Base-by-base conservation (phyloP, 1,139 yeast genomes). In the Zygoascus hellenicus region DNA sequence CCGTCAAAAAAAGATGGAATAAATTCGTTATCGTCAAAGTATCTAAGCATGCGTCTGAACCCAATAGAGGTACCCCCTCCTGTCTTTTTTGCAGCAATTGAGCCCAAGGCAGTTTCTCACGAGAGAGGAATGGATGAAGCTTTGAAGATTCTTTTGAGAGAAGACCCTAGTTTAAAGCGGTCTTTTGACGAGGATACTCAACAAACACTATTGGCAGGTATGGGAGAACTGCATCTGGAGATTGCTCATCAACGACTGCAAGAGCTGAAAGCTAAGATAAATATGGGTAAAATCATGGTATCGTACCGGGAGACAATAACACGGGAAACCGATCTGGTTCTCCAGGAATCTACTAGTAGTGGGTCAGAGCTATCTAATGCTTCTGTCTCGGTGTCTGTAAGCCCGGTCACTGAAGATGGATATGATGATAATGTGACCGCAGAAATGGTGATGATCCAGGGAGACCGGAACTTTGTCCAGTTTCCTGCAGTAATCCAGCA, bases 221-320 rank as follows among this genome's bases (percentile, higher is more conserved):
- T 92, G 97, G 98, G 97, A 14, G 96, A 89, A 47, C 71, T 92
- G 45, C 98, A 92, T 65, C 72, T 92, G 47, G 97, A 92, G 56
- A 89, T 92, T 55, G 85, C 94, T 1, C 75, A 76, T 47, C 95
- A 88, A 56, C 72, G 97, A 49, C 72, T 92, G 44, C 78, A 78
- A 46, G 96, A 88, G 52, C 75, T 90, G 75, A 83, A 83, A 61
- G 96, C 95, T 2, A 80, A 81, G 50, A 84, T 86, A 0, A 81
- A 81, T 43, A 74, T 89, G 45, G 89, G 96, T 34, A 81, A 81
- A 48, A 85, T 92, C 22, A 87, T 82, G 66, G 96, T 92, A 7
- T 83, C 97, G 0, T 90, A 85, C 61, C 88, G 87, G 60, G 98
- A 92, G 64, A 78, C 94, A n/a, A 53, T 60, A 17, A 58, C 58